Evolutionary conservation across 2,329 filamentous ascomycete species (phyloP), one percentile per base, ranked within the genome.

Genomic region (Gremmenia infestans): DNA sequence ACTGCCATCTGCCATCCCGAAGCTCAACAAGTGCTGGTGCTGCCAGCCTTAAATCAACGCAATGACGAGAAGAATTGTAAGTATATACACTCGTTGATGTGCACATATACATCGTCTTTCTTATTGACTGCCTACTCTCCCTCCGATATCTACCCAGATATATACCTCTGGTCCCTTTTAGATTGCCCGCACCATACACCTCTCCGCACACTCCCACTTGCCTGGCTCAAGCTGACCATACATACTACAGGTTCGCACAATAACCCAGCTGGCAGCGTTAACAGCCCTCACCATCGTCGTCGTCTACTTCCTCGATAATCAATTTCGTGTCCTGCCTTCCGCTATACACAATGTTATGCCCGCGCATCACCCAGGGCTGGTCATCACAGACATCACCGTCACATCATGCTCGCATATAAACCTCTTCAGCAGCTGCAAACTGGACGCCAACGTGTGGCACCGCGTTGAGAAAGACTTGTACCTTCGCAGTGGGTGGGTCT

Each of bases 391-490:
- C 72, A 78, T 90, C 51, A 86, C 81, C 4, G 75, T 89, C 56
- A 77, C 79, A 32, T 82, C 78, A 46, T 90, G 87, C 68, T 85
- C 82, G 7, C 75, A 77, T 2, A 64, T 88, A 37, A 87, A 86
- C 56, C 63, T 78, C 9, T 78, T 86, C 37, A 79, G 78, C 11
- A 79, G 74, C 60, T 88, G 84, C 67, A 81, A 78, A 56, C 75
- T 87, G 39, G 81, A 87, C 64, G 72, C 79, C 39, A 75, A 66
- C 32, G 48, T 60, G 59, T 89, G 86, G 86, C 79, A 85, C 63
- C 80, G 83, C 32, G 74, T 90, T 42, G 83, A 89, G 62, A 90
- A 89, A 70, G 86, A 90, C 66, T 76, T 90, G 2, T 87, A 87
- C 64, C 74, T 90, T 48, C 79, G 79, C 53, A 77, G 76, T 14